Evolutionary conservation across 768 basidiomycete genomes (phyloP).

Genomic region (Mycena vulgaris): DNA sequence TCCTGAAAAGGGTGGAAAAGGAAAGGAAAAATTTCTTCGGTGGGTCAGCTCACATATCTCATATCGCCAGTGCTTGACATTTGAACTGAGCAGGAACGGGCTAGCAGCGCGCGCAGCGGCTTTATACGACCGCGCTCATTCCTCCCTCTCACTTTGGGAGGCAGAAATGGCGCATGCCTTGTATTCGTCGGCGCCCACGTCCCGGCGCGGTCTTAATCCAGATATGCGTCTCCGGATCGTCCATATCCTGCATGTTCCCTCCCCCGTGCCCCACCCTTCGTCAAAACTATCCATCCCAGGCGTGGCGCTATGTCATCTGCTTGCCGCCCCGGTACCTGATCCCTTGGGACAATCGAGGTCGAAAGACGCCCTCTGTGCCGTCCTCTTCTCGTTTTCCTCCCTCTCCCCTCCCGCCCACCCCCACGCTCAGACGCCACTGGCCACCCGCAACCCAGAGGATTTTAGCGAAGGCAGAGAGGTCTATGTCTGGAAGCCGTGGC

Average conservation of each 20-base stretch:
- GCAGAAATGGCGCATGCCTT: conserved; percentile 60
- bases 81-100: conserved; percentile 61
- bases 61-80: conserved; percentile 1
- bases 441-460: conserved; percentile 52
- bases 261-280: conserved; percentile 38
- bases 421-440: conserved; percentile 37
- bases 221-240: conserved; percentile 64
- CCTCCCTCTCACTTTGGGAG: conserved; percentile 67
- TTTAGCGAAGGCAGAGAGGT: conserved; percentile 60
- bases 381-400: conserved; percentile 55
- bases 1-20: conserved; percentile 66
- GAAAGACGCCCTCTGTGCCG: conserved; percentile 46
- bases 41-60: conserved; percentile 44
- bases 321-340: conserved; percentile 36
- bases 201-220: conserved; percentile 46
- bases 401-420: conserved; percentile 41
- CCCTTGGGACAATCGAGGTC: conserved; percentile 37
- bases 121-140: conserved; percentile 59
- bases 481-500: conserved; percentile 68
- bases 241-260: conserved; percentile 56
- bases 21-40: conserved; percentile 65
- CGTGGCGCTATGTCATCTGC: conserved; percentile 61
- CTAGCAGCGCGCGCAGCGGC: conserved; percentile 66
- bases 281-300: conserved; percentile 49
- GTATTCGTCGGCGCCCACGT: conserved; percentile 40